Base-by-base conservation (phyloP, 2,329 filamentous ascomycete species). In the Ascochyta fabae region DNA sequence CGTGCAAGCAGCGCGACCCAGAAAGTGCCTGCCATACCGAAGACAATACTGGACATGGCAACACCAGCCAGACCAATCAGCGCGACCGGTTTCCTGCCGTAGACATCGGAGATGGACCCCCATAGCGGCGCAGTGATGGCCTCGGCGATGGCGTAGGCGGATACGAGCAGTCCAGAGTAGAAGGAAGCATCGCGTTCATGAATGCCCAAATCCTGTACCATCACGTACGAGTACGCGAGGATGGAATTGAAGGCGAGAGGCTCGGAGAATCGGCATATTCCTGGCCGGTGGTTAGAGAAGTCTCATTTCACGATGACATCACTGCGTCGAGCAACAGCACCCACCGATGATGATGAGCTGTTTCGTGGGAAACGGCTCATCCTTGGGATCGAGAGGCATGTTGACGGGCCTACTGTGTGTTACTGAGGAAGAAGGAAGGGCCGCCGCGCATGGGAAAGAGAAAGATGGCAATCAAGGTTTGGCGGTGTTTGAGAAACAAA, bases 171-270 rank as follows among this genome's bases (percentile, higher is more conserved):
- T 42, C 93, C 93, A 36, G 92, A 89, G 74, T 96, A 96, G 79
- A 96, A 94, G 1, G 92, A 93, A 39, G 92, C 74, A 66, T 77
- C 70, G 44, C 65, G 66, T 42, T 69, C 61, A 59, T 61, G 54
- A 44, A 71, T 73, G 36, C 73, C 72, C 36, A 82, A 63, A 45
- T 77, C 72, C 55, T 73, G 63, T 22, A 76, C 73, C 67, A 77
- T 74, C 46, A 69, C 61, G 53, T 65, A 73, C 50, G 73, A 73
- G 61, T 96, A 97, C 29, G 93, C 93, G 68, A 96, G 96, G 78
- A 96, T 96, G 73, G 91, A 96, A 13, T 93, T 96, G 69, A 97
- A 86, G 40, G 93, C 93, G 69, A 97, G 92, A 27, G 93, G 93
- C 78, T 97, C 93, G 52, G 92, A 92, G 63, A 97, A 86, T 68